These are phyloP conservation scores for Nissolia schottii DNA, from an alignment of 306 rosid genomes.

Conservation along the genomic window DNA sequence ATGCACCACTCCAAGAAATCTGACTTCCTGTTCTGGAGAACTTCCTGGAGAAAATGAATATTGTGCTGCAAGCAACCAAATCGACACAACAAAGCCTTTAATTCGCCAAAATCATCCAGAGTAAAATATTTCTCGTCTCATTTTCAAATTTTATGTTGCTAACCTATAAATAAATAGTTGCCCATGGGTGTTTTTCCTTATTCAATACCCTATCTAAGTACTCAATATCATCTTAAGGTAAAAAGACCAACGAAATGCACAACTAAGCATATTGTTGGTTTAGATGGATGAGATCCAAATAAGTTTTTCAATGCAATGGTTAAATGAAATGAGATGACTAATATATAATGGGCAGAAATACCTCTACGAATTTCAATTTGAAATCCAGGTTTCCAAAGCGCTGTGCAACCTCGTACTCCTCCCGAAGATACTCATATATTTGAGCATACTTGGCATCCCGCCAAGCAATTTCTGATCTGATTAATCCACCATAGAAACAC, in stretches of 20 bases:
- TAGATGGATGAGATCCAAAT: not conserved
- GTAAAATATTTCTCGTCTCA: not conserved
- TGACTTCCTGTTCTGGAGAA: constrained; percentile 90
- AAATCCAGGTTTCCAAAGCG: constrained; percentile 90
- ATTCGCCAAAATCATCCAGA: not conserved
- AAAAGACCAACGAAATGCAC: not conserved
- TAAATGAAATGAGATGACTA: constrained; percentile 4
- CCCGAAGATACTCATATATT: constrained; percentile 80
- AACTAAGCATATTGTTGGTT: not conserved
- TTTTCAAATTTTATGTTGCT: not conserved
- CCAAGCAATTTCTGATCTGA: constrained; percentile 97
- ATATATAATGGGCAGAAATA: constrained; percentile 25
- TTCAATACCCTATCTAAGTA: not conserved
- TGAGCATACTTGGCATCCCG: constrained; percentile 93
- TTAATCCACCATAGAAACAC: constrained; percentile 20
- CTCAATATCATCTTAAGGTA: not conserved
- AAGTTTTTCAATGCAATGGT: constrained; percentile 1
- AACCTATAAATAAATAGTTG: not conserved
- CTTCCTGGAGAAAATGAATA: constrained; percentile 97
- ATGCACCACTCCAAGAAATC: constrained; percentile 98
- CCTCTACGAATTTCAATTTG: constrained; percentile 90
- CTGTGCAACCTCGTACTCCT: constrained; percentile 91
- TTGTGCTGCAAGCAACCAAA: constrained; percentile 70
- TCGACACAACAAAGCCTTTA: not conserved
- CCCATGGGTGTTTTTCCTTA: not conserved